Evolutionary conservation across 202 grass and related monocot genomes (phyloP).

Genomic region (Sporobolus alterniflorus): DNA sequence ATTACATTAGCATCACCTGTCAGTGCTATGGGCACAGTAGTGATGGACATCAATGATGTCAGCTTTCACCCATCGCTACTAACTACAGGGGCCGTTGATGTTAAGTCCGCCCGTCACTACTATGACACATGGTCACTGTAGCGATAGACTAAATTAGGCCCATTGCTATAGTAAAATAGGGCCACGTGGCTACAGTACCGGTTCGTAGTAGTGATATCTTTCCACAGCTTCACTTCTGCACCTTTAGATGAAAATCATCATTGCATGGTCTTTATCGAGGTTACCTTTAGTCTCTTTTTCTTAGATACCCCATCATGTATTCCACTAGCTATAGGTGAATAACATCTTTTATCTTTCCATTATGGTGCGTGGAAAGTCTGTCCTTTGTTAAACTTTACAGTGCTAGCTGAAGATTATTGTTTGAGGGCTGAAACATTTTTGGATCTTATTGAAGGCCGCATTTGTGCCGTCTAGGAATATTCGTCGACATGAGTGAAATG

Average conservation of each 20-base stretch:
- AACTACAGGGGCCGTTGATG: too few relatives aligned
- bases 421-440: background rate
- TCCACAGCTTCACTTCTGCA: too few relatives aligned
- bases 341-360: background rate
- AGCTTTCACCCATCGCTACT: too few relatives aligned
- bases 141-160: too few relatives aligned
- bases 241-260: background rate
- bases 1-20: too few relatives aligned
- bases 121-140: too few relatives aligned
- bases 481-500: background rate
- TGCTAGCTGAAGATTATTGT: background rate
- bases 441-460: background rate
- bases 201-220: too few relatives aligned
- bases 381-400: slow-evolving; percentile 17
- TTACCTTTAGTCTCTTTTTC: background rate
- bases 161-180: too few relatives aligned
- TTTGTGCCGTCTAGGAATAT: background rate
- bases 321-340: background rate
- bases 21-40: too few relatives aligned
- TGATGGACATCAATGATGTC: too few relatives aligned
- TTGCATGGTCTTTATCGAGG: slow-evolving; percentile 24
- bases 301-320: slow-evolving; percentile 32
- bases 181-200: too few relatives aligned
- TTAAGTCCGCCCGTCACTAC: too few relatives aligned
- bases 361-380: slow-evolving; percentile 17